phyloP scores from a whole-genome alignment of 495 filamentous ascomycete species.

The Tetracladium setigerum region DNA sequence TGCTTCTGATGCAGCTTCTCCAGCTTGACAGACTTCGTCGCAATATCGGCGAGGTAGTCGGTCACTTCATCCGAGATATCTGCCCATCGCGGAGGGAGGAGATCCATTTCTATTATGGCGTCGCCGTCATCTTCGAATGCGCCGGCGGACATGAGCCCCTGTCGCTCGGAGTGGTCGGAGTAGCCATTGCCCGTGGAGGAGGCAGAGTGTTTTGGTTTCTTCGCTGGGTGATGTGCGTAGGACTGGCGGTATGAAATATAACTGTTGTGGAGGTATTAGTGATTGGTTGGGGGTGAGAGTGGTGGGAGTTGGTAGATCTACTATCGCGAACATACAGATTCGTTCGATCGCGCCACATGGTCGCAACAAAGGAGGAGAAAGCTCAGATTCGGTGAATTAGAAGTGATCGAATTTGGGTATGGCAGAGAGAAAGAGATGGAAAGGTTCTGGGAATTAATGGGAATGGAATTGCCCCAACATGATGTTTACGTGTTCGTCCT shows the following conservation, averaged over 20 bases:
- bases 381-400: too few species aligned
- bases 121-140: constrained; percentile 82
- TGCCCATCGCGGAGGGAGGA: constrained; percentile 90
- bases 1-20: constrained; percentile 96
- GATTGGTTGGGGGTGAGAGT: too few species aligned
- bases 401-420: too few species aligned
- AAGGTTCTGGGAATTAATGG: too few species aligned
- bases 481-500: not conserved
- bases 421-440: too few species aligned
- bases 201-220: constrained; percentile 62
- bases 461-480: not conserved
- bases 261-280: constrained; percentile 33
- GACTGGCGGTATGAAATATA: constrained; percentile 99
- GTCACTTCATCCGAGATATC: constrained; percentile 92
- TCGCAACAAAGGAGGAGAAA: not conserved
- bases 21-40: constrained; percentile 70
- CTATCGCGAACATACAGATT: constrained; percentile 63
- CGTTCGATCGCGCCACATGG: constrained; percentile 72
- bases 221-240: constrained; percentile 88
- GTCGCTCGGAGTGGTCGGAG: constrained; percentile 61
- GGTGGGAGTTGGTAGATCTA: constrained; percentile 8
- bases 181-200: constrained; percentile 64
- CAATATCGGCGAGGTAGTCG: constrained; percentile 72
- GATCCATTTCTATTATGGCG: constrained; percentile 96
- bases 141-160: constrained; percentile 73